Percentiles rank a stretch among this genome's conserved stretches.
These are phyloP conservation scores for Coemansia sp. DNA, from an alignment of 192 early-diverging fungal genomes.

Conservation along the genomic window DNA sequence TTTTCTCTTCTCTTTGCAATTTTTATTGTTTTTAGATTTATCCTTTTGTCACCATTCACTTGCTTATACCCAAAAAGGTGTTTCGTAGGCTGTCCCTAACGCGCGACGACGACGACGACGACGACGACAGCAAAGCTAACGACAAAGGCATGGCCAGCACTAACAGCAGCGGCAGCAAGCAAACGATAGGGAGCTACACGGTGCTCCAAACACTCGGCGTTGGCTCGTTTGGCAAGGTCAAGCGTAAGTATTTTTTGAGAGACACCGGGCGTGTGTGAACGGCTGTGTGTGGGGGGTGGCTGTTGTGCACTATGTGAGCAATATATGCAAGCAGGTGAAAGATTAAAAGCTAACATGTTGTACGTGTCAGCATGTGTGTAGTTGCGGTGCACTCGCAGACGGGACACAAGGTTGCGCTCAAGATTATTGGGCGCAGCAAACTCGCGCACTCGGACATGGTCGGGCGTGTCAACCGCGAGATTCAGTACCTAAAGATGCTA, in stretches of 20 bases:
- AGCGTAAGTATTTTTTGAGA: conserved; percentile 75
- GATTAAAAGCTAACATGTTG: background rate
- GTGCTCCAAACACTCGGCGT: conserved; percentile 93
- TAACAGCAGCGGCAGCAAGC: conserved; percentile 15
- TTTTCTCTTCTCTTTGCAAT: background rate
- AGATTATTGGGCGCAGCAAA: conserved; percentile 90
- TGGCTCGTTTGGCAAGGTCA: conserved; percentile 98
- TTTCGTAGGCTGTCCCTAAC: conserved; percentile 37
- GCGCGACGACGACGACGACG: conserved; percentile 22
- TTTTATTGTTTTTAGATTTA: background rate
- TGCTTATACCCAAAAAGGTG: conserved; percentile 44
- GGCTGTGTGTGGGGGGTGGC: background rate
- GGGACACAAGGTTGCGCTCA: conserved; percentile 93
- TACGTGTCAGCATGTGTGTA: conserved; percentile 29
- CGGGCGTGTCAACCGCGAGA: conserved; percentile 92
- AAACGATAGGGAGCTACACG: conserved; percentile 86
- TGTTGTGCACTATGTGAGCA: conserved; percentile 13
- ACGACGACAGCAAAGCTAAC: conserved; percentile 16
- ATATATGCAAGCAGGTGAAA: background rate
- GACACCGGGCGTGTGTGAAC: background rate
- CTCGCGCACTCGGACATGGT: conserved; percentile 96
- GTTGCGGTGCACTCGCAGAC: conserved; percentile 96
- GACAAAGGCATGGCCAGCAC: conserved; percentile 28
- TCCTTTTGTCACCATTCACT: conserved; percentile 26
- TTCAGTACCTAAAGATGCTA: conserved; percentile 91